These are phyloP conservation scores for Physcomitrium patens DNA, from an alignment of 225 moss, liverwort and hornwort genomes.

Conservation along the genomic window DNA sequence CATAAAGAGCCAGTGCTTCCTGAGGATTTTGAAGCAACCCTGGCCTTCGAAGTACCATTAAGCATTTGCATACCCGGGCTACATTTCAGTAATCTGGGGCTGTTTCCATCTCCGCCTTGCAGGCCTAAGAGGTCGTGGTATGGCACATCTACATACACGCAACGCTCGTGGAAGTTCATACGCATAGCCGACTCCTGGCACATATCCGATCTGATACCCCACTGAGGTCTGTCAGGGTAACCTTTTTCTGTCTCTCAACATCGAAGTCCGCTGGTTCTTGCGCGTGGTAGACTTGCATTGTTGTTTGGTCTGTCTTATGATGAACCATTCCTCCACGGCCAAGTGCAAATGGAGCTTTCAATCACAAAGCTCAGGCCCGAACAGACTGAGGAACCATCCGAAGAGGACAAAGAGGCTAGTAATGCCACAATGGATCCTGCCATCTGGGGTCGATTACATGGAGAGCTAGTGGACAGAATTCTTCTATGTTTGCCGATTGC, in stretches of 20 bases:
- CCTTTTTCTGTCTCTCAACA: neutral
- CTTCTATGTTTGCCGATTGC: slow-evolving; percentile 54
- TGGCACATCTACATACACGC: slow-evolving; percentile 72
- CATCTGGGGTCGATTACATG: slow-evolving; percentile 56
- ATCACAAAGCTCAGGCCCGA: slow-evolving; percentile 40
- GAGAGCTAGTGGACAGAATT: slow-evolving; percentile 52
- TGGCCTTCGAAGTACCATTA: slow-evolving; percentile 43
- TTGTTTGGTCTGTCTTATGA: slow-evolving; percentile 24
- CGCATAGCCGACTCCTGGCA: slow-evolving; percentile 58
- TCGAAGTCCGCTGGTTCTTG: too few relatives aligned
- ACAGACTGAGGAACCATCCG: slow-evolving; percentile 38
- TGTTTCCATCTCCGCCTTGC: slow-evolving; percentile 44
- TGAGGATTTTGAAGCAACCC: slow-evolving; percentile 42
- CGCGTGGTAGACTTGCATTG: slow-evolving; percentile 1
- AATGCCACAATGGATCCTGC: slow-evolving; percentile 47
- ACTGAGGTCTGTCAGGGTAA: slow-evolving; percentile 33
- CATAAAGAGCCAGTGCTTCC: neutral
- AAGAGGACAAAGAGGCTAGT: slow-evolving; percentile 38
- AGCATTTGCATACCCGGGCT: slow-evolving; percentile 21
- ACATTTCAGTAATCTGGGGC: slow-evolving; percentile 58
- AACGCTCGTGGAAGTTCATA: slow-evolving; percentile 73
- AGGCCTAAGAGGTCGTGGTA: slow-evolving; percentile 57
- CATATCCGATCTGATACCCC: slow-evolving; percentile 58
- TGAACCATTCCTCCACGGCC: slow-evolving; percentile 38
- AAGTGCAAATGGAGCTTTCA: slow-evolving; percentile 51